Percentiles rank a stretch among this genome's conserved stretches.
phyloP scores from a whole-genome alignment of 371 early-diverging fungal genomes.

The Saksenaea vasiformis region DNA sequence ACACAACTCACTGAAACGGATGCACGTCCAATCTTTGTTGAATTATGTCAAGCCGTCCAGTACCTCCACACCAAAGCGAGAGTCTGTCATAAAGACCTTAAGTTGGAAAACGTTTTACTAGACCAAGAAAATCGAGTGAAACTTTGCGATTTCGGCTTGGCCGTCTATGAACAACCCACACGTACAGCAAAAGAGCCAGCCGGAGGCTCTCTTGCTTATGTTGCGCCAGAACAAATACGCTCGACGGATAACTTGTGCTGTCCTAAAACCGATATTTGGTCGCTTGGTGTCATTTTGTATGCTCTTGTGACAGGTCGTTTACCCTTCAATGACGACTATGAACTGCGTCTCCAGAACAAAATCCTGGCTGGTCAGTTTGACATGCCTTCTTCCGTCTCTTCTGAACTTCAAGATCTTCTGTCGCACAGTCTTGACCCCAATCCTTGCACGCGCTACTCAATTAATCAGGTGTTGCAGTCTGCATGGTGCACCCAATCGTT shows the following conservation, averaged over 20 bases:
- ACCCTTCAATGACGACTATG: constrained; percentile 75
- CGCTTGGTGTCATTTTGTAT: constrained; percentile 75
- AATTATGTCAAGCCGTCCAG: constrained; percentile 68
- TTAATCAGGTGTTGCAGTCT: constrained; percentile 20
- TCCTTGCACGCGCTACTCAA: constrained; percentile 17
- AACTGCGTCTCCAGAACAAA: constrained; percentile 67
- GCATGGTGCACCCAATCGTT: constrained; percentile 20
- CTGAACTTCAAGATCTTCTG: constrained; percentile 17
- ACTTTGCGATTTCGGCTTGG: constrained; percentile 87
- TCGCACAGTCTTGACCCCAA: constrained; percentile 16
- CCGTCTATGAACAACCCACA: constrained; percentile 50
- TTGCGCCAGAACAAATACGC: constrained; percentile 71
- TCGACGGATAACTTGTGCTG: constrained; percentile 38
- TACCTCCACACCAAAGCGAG: constrained; percentile 76
- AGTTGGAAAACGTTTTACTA: constrained; percentile 85
- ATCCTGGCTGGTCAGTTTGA: constrained; percentile 55
- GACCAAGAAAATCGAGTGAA: constrained; percentile 55
- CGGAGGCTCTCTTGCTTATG: constrained; percentile 75
- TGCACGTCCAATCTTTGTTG: constrained; percentile 60
- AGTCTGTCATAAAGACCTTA: constrained; percentile 87
- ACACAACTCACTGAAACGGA: constrained; percentile 46
- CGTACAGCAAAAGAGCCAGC: constrained; percentile 22
- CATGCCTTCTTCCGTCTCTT: constrained; percentile 23
- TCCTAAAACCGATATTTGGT: constrained; percentile 77
- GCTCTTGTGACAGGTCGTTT: constrained; percentile 66